Evolutionary conservation across 164 flowering plant species (phyloP).

Genomic region (Houttuynia cordata): DNA sequence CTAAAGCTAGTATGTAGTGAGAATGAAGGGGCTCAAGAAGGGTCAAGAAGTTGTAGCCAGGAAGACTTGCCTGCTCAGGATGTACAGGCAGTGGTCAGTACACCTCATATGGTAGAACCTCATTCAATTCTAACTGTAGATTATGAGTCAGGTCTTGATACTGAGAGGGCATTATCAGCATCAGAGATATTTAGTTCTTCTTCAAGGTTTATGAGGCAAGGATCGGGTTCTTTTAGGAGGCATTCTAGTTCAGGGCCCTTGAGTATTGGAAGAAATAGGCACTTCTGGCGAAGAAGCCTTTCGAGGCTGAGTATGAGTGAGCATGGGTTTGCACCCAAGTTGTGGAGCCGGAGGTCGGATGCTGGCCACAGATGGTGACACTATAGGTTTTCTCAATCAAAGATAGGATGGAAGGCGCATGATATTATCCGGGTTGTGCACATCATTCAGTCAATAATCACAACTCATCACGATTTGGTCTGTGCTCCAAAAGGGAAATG

Average conservation of each 20-base stretch:
- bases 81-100: constrained; percentile 22
- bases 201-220: constrained; percentile 19
- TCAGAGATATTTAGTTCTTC: constrained; percentile 49
- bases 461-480: too few relatives aligned
- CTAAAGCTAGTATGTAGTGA: constrained; percentile 76
- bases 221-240: constrained; percentile 53
- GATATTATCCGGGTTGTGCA: too few relatives aligned
- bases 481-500: too few relatives aligned
- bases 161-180: constrained; percentile 34
- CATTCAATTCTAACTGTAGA: constrained; percentile 12
- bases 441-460: too few relatives aligned
- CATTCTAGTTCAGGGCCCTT: constrained; percentile 64
- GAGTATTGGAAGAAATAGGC: constrained; percentile 28
- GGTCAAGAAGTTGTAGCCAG: constrained; percentile 29
- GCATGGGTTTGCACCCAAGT: constrained; percentile 30
- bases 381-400: neutral
- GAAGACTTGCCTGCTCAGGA: constrained; percentile 34
- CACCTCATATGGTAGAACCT: constrained; percentile 21
- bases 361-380: neutral
- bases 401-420: too few relatives aligned
- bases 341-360: constrained; percentile 3
- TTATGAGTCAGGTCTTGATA: constrained; percentile 27
- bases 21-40: constrained; percentile 42
- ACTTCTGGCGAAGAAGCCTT: constrained; percentile 42
- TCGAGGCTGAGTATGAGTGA: constrained; percentile 58